phyloP scores from a whole-genome alignment of 1,284 basidiomycete genomes.

The Naganishia cerealis region DNA sequence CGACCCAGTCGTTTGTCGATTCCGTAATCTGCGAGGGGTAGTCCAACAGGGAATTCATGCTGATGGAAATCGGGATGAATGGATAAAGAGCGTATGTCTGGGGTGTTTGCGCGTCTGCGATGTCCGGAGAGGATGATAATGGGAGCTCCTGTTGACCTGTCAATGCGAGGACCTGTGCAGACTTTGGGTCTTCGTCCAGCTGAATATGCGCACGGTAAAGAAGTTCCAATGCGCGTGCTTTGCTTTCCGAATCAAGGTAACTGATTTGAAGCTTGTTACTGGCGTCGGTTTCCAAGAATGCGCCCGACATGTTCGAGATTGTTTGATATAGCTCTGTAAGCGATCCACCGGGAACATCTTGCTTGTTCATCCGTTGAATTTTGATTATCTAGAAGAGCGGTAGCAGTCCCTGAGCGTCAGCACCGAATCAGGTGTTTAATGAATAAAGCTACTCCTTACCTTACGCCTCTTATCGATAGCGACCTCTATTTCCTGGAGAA shows the following conservation, averaged over 20 bases:
- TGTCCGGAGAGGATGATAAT: background rate
- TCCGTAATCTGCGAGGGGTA: background rate
- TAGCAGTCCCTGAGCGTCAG: background rate
- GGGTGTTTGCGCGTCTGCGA: background rate
- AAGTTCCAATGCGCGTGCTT: conserved; percentile 12
- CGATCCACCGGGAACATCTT: background rate
- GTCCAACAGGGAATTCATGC: conserved; percentile 4
- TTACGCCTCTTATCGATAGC: conserved; percentile 6
- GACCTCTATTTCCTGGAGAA: conserved; percentile 8
- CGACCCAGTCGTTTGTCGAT: conserved; percentile 20
- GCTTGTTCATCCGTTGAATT: background rate
- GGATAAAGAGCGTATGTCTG: conserved; percentile 29
- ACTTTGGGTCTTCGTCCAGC: conserved; percentile 1
- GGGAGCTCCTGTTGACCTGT: background rate
- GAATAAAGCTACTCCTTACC: background rate
- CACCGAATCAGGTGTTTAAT: background rate
- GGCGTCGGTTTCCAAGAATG: conserved; percentile 21
- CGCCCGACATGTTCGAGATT: conserved; percentile 25
- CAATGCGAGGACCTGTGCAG: conserved; percentile 8
- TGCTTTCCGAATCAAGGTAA: conserved; percentile 7
- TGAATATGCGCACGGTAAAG: conserved; percentile 5
- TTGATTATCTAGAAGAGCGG: conserved; percentile 1
- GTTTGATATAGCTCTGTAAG: conserved; percentile 16
- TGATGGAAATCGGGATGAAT: conserved; percentile 1
- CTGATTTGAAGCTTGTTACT: conserved; percentile 10